These are phyloP conservation scores for Paraconiothyrium brasiliense DNA, from an alignment of 2,329 filamentous ascomycete genomes.

Conservation along the genomic window DNA sequence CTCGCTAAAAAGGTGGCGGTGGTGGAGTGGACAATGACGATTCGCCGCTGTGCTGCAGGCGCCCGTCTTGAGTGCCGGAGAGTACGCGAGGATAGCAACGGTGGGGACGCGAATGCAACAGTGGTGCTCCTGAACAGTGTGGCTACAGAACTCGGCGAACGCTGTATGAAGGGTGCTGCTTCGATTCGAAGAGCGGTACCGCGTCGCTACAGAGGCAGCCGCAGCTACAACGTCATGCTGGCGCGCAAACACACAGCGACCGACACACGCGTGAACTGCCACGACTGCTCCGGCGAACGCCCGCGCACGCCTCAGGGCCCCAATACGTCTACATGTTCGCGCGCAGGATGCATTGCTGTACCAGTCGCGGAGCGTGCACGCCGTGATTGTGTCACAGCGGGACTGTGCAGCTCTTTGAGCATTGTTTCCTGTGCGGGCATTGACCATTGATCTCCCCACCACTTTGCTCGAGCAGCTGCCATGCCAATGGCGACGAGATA, in stretches of 20 bases:
- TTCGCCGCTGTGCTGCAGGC: slow-evolving; percentile 22
- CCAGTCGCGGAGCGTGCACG: neutral
- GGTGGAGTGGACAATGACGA: slow-evolving; percentile 31
- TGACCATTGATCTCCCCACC: slow-evolving; percentile 22
- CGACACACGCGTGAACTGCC: neutral
- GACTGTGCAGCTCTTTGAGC: neutral
- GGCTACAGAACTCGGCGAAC: neutral
- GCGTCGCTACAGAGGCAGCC: neutral
- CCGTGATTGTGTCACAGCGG: slow-evolving; percentile 8
- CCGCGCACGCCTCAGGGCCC: neutral
- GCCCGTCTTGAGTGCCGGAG: neutral
- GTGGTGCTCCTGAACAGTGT: neutral
- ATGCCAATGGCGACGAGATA: slow-evolving; percentile 29
- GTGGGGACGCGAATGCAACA: neutral
- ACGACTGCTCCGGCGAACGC: slow-evolving; percentile 1
- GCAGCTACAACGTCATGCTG: slow-evolving; percentile 12
- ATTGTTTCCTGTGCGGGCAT: neutral
- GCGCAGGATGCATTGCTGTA: neutral
- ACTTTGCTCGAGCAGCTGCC: slow-evolving; percentile 26
- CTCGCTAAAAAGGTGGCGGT: slow-evolving; percentile 47
- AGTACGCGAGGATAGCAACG: neutral
- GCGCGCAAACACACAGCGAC: slow-evolving; percentile 3
- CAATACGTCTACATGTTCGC: neutral
- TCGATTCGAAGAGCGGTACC: neutral
- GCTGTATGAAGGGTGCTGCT: no score